Conservation (phyloP, 2,329 filamentous ascomycete species). For the Ophiostoma montium region DNA sequence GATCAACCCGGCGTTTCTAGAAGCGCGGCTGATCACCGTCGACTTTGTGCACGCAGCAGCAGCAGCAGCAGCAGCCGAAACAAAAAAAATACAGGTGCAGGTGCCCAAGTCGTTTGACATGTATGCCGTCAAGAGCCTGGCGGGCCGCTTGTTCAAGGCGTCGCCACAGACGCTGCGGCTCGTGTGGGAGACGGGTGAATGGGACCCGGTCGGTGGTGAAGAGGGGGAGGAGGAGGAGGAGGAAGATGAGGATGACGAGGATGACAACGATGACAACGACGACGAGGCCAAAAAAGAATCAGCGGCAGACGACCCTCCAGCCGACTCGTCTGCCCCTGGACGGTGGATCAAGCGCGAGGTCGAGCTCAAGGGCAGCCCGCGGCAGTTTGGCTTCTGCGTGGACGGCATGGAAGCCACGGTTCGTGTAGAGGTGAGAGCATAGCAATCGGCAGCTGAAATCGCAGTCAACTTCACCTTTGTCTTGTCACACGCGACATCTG, state of each 20-base stretch:
- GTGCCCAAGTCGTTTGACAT: slow-evolving; percentile 69
- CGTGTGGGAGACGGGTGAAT: slow-evolving; percentile 83
- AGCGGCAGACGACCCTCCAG: background rate
- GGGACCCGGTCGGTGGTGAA: slow-evolving; percentile 60
- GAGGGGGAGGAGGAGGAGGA: slow-evolving; percentile 40
- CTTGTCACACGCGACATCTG: no score
- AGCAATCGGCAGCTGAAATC: no score
- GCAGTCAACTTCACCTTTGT: no score
- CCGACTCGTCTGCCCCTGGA: slow-evolving; percentile 23
- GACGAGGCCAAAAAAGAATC: background rate
- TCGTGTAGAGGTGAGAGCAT: slow-evolving; percentile 41
- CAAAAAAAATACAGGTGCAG: slow-evolving; percentile 22
- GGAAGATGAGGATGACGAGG: slow-evolving; percentile 39
- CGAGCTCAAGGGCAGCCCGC: slow-evolving; percentile 64
- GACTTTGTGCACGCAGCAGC: slow-evolving; percentile 27
- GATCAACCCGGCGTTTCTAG: slow-evolving; percentile 66
- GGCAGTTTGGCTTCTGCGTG: slow-evolving; percentile 70
- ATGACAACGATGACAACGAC: slow-evolving; percentile 11
- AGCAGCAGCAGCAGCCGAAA: background rate
- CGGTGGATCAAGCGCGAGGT: slow-evolving; percentile 67
- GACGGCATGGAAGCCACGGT: slow-evolving; percentile 59
- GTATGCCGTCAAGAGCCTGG: slow-evolving; percentile 68
- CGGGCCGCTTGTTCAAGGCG: slow-evolving; percentile 54
- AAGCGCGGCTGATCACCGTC: slow-evolving; percentile 60
- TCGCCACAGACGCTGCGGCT: slow-evolving; percentile 51